phyloP scores from a whole-genome alignment of 2,329 filamentous ascomycete species.

The Exophiala spinifera region DNA sequence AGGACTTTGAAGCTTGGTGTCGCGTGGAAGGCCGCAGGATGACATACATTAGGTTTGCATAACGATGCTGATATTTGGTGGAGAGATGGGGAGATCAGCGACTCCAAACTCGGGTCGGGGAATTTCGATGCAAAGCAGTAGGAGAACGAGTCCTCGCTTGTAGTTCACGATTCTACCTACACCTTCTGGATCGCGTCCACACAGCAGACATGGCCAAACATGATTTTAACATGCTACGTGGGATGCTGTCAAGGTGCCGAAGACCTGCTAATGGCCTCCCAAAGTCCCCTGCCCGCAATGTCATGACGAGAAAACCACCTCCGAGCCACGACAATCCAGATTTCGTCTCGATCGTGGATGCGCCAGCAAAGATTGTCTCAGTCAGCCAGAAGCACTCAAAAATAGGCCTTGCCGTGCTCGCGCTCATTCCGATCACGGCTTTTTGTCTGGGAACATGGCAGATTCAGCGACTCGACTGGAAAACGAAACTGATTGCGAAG shows the following conservation, averaged over 20 bases:
- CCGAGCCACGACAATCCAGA: slow-evolving; percentile 64
- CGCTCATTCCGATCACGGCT: slow-evolving; percentile 85
- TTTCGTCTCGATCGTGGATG: slow-evolving; percentile 84
- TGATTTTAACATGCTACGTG: slow-evolving; percentile 15
- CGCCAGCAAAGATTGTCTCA: slow-evolving; percentile 76
- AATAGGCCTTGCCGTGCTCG: slow-evolving; percentile 38
- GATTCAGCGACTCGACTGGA: slow-evolving; percentile 88
- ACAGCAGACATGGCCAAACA: slow-evolving; percentile 12
- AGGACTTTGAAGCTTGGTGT: neutral
- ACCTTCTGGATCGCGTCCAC: neutral
- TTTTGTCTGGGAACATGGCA: slow-evolving; percentile 94
- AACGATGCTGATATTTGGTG: neutral
- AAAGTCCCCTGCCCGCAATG: slow-evolving; percentile 3
- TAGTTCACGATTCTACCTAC: neutral
- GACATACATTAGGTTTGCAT: slow-evolving; percentile 5
- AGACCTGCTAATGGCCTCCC: neutral
- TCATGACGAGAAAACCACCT: slow-evolving; percentile 10
- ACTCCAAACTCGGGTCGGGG: neutral
- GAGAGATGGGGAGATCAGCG: neutral
- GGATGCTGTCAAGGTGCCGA: neutral
- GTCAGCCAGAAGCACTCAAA: slow-evolving; percentile 62
- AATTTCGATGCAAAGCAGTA: neutral
- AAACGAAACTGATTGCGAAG: slow-evolving; percentile 84
- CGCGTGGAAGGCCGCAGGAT: neutral
- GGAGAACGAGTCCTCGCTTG: neutral